Evolutionary conservation across 2,329 filamentous ascomycete species (phyloP), one percentile per base, ranked within the genome.

Genomic region (Cladosporium sp.): DNA sequence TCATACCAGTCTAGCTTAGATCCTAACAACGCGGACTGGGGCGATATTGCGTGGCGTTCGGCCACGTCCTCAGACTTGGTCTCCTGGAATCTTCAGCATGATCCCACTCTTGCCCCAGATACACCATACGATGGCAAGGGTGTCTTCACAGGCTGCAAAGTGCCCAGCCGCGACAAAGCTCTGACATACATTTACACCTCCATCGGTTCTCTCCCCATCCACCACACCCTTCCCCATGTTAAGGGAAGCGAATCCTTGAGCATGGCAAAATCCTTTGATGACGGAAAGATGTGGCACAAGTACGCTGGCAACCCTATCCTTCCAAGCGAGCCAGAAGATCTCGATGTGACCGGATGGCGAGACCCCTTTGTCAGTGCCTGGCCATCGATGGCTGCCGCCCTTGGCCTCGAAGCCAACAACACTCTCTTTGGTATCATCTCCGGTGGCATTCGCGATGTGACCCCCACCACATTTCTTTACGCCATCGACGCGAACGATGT

Each of bases 381-480:
- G 68, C 51, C 61, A 12, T 48, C 57, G 2, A 58, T 68, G 57
- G 55, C 53, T 15, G 37, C 24, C 11, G 44, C 54, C 6, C 49
- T 63, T 7, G 52, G 51, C 17, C 32, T 55, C 4, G 44, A 55
- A 15, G 22, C 54, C 4, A 47, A 56, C 7, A 27, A 56, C 4
- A 61, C 54, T 4, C 60, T 78, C 0, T 77, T 75, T 51, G 77
- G 74, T 2, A 66, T 77, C 11, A 64, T 79, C 7, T 76, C 75
- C 0, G 76, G 77, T 1, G 76, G 76, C 0, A 64, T 79, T 19
- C 52, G 61, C 5, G 62, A 62, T 12, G 44, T 67, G 11, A 69
- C 69, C 0, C 76, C 77, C 0, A 73, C 72, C 0, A 68, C 69
- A 0, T 79, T 79, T 48, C 59, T 78, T 0, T 80, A 79, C 51